Conservation (phyloP, 441 rosid genomes). For the Dalechampia spathulata region DNA sequence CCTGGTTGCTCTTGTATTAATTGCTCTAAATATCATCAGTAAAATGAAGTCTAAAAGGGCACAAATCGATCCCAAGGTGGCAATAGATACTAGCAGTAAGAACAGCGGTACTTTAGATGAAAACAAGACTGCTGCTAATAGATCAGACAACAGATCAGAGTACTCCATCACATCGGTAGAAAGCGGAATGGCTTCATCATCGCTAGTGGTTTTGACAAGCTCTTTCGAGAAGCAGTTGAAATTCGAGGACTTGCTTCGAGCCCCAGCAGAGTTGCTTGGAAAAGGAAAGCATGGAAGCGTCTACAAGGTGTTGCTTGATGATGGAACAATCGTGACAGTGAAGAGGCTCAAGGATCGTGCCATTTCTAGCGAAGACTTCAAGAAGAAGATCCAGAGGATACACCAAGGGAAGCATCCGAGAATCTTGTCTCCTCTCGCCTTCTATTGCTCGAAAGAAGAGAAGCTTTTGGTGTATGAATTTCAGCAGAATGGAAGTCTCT, state of each 20-base stretch:
- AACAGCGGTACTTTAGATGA: constrained; percentile 17
- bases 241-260: constrained; percentile 53
- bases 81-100: constrained; percentile 12
- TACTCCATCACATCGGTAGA: constrained; percentile 41
- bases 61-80: constrained; percentile 5
- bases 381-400: constrained; percentile 35
- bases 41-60: constrained; percentile 20
- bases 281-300: constrained; percentile 55
- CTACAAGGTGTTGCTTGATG: constrained; percentile 39
- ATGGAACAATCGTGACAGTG: constrained; percentile 34
- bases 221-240: constrained; percentile 30
- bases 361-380: constrained; percentile 34
- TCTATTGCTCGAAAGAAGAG: constrained; percentile 52
- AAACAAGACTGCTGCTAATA: no score
- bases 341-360: constrained; percentile 43
- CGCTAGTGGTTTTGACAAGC: constrained; percentile 37
- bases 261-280: constrained; percentile 55
- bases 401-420: constrained; percentile 39
- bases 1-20: constrained; percentile 21
- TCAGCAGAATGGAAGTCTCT: constrained; percentile 53
- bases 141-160: constrained; percentile 30
- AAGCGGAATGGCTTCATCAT: constrained; percentile 24
- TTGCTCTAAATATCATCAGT: constrained; percentile 18
- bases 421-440: constrained; percentile 37
- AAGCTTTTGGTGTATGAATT: constrained; percentile 49